These are phyloP conservation scores for Citrus cavaleriei DNA, from an alignment of 345 rosid genomes.

Conservation along the genomic window DNA sequence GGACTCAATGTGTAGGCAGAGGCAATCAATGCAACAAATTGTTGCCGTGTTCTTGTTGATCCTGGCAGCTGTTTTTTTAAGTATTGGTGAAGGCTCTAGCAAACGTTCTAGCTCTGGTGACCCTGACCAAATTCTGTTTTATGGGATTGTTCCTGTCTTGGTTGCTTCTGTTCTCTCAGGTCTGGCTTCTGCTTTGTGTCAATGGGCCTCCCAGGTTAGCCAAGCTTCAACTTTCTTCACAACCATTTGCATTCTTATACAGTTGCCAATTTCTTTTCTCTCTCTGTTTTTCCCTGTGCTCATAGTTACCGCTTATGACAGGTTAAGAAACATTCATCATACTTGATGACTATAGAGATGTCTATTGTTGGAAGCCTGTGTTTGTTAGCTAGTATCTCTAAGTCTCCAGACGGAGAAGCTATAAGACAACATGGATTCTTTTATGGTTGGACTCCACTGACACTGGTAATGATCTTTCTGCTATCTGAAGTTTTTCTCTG, in stretches of 20 bases:
- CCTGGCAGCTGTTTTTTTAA: conserved; percentile 86
- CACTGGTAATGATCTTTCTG: conserved; percentile 51
- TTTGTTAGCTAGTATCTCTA: conserved; percentile 67
- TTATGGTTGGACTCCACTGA: conserved; percentile 91
- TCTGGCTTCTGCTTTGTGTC: conserved; percentile 90
- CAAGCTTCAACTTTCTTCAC: neutral
- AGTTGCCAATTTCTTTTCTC: neutral
- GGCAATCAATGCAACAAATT: conserved; percentile 83
- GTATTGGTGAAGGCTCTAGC: conserved; percentile 94
- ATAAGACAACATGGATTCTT: conserved; percentile 76
- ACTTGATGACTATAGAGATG: conserved; percentile 98
- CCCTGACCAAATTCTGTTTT: conserved; percentile 69
- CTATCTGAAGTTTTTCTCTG: neutral
- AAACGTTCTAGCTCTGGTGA: conserved; percentile 46
- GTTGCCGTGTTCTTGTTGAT: conserved; percentile 84
- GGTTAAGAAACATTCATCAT: conserved; percentile 94
- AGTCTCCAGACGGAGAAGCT: conserved; percentile 98
- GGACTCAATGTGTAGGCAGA: conserved; percentile 58
- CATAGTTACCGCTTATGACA: conserved; percentile 22
- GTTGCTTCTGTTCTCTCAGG: conserved; percentile 97
- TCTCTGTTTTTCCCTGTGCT: neutral
- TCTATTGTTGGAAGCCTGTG: conserved; percentile 93
- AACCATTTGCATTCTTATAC: neutral
- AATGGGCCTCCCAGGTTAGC: conserved; percentile 94
- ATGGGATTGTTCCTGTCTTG: conserved; percentile 89